Evolutionary conservation across 2,329 filamentous ascomycete species (phyloP).

Genomic region (Magnaporthiopsis rhizophila): DNA sequence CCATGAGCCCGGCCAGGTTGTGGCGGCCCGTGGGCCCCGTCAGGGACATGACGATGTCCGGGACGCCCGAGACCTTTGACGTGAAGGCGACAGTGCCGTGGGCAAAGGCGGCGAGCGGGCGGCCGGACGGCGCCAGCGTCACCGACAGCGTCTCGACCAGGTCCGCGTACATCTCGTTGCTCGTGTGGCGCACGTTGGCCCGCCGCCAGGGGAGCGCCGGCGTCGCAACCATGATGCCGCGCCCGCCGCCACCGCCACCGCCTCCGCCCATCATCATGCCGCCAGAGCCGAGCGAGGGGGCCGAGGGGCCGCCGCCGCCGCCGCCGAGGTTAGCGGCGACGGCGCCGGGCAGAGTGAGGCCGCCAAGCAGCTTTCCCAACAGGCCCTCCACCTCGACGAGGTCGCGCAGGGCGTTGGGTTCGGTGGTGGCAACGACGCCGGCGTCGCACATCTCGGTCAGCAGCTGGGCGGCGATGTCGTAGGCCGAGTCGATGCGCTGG

Average conservation of each 20-base stretch:
- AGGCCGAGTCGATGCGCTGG: conserved; percentile 78
- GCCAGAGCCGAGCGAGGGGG: conserved; percentile 28
- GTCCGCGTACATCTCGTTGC: conserved; percentile 95
- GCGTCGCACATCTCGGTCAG: conserved; percentile 95
- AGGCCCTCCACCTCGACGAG: conserved; percentile 86
- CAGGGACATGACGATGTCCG: conserved; percentile 77
- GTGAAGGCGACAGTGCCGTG: conserved; percentile 94
- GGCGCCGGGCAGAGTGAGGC: conserved; percentile 72
- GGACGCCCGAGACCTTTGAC: conserved; percentile 87
- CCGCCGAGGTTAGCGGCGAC: conserved; percentile 7
- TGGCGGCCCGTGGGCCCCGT: conserved; percentile 75
- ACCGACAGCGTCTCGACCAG: conserved; percentile 85
- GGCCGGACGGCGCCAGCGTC: conserved; percentile 82
- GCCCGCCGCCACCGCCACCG: neutral
- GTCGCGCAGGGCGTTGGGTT: conserved; percentile 86
- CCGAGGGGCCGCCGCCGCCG: conserved; percentile 21
- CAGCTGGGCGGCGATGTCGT: conserved; percentile 89
- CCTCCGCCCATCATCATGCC: conserved; percentile 26
- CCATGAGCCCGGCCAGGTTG: conserved; percentile 65
- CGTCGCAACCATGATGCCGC: conserved; percentile 16
- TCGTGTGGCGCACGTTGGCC: conserved; percentile 88
- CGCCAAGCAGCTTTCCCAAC: conserved; percentile 80
- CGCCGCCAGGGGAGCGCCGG: conserved; percentile 76
- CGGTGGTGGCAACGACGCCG: conserved; percentile 80
- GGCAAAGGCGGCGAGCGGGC: conserved; percentile 77